Evolutionary conservation across 805 yeast species (phyloP).

Genomic region (Naumovozyma castellii): DNA sequence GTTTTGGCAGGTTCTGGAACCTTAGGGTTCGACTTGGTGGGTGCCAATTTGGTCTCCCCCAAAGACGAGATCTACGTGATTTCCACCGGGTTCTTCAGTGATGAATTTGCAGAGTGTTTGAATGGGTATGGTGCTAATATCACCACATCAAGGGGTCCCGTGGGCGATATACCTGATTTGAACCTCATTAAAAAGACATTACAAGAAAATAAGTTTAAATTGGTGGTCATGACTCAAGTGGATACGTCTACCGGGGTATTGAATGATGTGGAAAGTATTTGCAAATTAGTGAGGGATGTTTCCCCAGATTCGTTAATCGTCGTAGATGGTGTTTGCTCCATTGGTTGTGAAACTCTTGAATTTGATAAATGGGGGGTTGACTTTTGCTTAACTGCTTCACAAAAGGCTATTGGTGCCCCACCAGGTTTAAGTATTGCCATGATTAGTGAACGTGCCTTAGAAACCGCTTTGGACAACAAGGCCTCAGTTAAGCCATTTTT

Average conservation of each 20-base stretch:
- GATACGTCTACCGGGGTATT: constrained; percentile 96
- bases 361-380: constrained; percentile 89
- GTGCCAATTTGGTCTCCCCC: constrained; percentile 57
- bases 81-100: constrained; percentile 86
- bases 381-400: constrained; percentile 83
- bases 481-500: constrained; percentile 27
- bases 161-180: constrained; percentile 63
- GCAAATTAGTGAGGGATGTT: constrained; percentile 48
- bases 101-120: constrained; percentile 69
- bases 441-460: constrained; percentile 57
- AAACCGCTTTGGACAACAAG: constrained; percentile 40
- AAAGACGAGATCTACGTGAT: constrained; percentile 71
- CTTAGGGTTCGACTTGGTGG: constrained; percentile 88
- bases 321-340: constrained; percentile 93
- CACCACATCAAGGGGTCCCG: constrained; percentile 57
- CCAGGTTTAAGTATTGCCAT: constrained; percentile 78
- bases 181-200: constrained; percentile 48
- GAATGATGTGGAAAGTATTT: constrained; percentile 53
- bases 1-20: constrained; percentile 89
- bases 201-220: constrained; percentile 42
- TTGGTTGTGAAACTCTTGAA: constrained; percentile 77
- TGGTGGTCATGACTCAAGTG: constrained; percentile 85
- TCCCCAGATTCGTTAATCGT: constrained; percentile 76
- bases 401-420: constrained; percentile 91
- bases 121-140: constrained; percentile 66